These are phyloP conservation scores for Diaporthe citri DNA, from an alignment of 2,329 filamentous ascomycete species.

Conservation along the genomic window DNA sequence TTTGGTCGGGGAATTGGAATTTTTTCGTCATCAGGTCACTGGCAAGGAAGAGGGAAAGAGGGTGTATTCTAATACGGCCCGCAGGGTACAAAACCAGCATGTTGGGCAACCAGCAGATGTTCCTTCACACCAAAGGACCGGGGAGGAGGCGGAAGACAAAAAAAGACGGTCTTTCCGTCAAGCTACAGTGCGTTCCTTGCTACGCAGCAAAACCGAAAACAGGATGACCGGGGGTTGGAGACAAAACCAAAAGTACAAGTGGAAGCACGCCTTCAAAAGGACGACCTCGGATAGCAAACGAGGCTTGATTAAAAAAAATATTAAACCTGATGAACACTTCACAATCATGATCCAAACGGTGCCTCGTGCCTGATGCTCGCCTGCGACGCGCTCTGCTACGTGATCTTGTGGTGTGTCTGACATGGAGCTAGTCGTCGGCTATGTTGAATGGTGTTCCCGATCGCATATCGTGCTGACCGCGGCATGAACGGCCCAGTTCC, in stretches of 20 bases:
- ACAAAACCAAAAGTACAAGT: constrained; percentile 20
- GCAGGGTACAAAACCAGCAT: constrained; percentile 14
- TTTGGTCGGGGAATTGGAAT: constrained; percentile 11
- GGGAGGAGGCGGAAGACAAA: constrained; percentile 12
- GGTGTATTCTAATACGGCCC: constrained; percentile 26
- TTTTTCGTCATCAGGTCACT: constrained; percentile 26
- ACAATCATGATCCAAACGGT: not conserved
- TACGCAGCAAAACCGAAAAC: not conserved
- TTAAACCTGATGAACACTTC: constrained; percentile 33
- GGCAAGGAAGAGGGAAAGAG: not conserved
- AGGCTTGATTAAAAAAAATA: constrained; percentile 33
- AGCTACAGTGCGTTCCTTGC: constrained; percentile 27
- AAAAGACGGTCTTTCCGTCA: constrained; percentile 6
- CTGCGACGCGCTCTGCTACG: not conserved
- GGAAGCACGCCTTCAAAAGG: constrained; percentile 19
- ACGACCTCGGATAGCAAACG: constrained; percentile 5
- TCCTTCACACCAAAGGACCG: constrained; percentile 2
- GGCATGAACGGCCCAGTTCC: not conserved
- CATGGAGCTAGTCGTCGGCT: not conserved
- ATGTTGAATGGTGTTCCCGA: not conserved
- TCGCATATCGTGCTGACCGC: constrained; percentile 3
- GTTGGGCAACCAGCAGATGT: constrained; percentile 35
- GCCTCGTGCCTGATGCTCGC: not conserved
- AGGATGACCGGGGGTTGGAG: not conserved
- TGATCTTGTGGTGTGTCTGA: not conserved